Base-by-base conservation (phyloP, 176 grass and related monocot species). In the Phyllostachys edulis region DNA sequence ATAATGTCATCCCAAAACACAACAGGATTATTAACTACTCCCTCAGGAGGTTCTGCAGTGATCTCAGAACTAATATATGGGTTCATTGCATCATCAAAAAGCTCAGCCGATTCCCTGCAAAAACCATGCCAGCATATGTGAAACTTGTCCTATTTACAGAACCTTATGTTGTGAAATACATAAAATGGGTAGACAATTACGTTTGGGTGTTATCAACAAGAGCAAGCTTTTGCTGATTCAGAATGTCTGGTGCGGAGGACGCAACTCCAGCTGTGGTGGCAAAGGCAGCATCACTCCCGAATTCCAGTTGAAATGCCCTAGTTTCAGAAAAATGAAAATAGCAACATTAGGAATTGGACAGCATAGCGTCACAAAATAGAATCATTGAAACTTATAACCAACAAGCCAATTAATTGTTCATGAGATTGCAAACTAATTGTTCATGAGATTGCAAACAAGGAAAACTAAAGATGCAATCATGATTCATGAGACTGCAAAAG, bases 1-100 rank as follows among this genome's bases (percentile, higher is more conserved):
- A 94, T 94, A 71, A 94, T 87, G 14, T 65, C 82, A 81, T 87
- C 92, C 92, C 92, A 94, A 68, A 81, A 81, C 38, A 86, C 68
- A 63, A 81, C 21, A 47, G 84, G 78, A 82, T 78, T 78, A 63
- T 77, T 82, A 37, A 76, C 74, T 82, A 82, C 71, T 47, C 59
- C 88, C 29, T 82, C 83, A 3, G 75, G 71, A 57, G 84, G 83
- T 47, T 86, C 88, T 89, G 67, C 57, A 26, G 79, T 86, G 47
- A 90, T 86, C 64, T 90, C 88, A 85, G 88, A 90, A 63, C 77
- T 78, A 86, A 85, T 71, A 86, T 86, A 90, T 32, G 83, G 83
- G 62, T 85, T 89, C 66, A 86, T 80, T 32, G 84, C 72, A 78
- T 91, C 92, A 71, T 94, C 89, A 84, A 91, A 94, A 76, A 89